These are phyloP conservation scores for Cladobotryum mycophilum DNA, from an alignment of 2,329 filamentous ascomycete genomes.

Conservation along the genomic window DNA sequence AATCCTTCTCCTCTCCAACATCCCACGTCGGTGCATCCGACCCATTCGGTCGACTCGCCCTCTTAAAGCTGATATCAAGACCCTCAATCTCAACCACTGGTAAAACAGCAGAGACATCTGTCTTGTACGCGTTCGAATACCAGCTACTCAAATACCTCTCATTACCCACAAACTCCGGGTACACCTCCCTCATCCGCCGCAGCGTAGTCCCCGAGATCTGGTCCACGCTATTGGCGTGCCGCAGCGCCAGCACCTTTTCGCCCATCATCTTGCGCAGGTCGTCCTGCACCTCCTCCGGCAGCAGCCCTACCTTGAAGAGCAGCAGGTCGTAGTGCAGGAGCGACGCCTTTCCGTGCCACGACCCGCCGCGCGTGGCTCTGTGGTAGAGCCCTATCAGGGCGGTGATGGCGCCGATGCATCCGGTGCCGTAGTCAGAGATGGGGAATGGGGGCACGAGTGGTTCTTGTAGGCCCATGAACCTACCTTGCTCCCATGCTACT, in stretches of 20 bases:
- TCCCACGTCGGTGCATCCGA: slow-evolving; percentile 54
- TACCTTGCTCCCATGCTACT: slow-evolving; percentile 56
- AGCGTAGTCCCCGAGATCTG: slow-evolving; percentile 56
- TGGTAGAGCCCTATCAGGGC: slow-evolving; percentile 58
- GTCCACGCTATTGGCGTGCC: slow-evolving; percentile 59
- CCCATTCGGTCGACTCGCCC: slow-evolving; percentile 44
- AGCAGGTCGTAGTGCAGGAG: slow-evolving; percentile 64
- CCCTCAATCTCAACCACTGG: slow-evolving; percentile 40
- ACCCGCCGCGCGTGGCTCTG: slow-evolving; percentile 57
- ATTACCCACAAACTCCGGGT: slow-evolving; percentile 48
- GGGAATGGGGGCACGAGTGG: slow-evolving; percentile 61
- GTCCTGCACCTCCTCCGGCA: slow-evolving; percentile 47
- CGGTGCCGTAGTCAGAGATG: slow-evolving; percentile 63
- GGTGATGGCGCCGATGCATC: slow-evolving; percentile 64
- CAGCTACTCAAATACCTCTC: slow-evolving; percentile 43
- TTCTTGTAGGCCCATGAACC: slow-evolving; percentile 54
- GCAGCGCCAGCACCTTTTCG: slow-evolving; percentile 47
- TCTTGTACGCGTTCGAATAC: slow-evolving; percentile 37
- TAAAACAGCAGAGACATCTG: slow-evolving; percentile 35
- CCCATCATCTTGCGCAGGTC: slow-evolving; percentile 43
- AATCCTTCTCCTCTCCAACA: slow-evolving; percentile 39
- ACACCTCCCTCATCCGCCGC: slow-evolving; percentile 44
- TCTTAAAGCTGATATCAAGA: slow-evolving; percentile 37
- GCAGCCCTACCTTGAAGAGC: slow-evolving; percentile 54
- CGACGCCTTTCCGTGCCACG: slow-evolving; percentile 58